Conservation (phyloP, 2,329 filamentous ascomycete genomes). For the Verticillium tricorpus region DNA sequence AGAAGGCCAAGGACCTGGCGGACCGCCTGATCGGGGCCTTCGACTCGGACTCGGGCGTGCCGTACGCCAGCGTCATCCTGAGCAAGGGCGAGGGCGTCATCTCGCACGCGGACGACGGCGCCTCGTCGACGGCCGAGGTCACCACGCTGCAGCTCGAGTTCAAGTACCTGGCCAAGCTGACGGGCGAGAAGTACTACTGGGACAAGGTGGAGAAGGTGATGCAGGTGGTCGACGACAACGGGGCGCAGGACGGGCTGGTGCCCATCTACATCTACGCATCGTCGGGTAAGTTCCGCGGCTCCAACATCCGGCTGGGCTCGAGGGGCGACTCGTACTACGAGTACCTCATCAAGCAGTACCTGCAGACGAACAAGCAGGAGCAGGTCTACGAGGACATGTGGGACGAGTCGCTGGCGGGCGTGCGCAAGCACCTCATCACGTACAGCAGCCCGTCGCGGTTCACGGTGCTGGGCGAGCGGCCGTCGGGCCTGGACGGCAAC, state of each 20-base stretch:
- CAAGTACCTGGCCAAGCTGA: conserved; percentile 94
- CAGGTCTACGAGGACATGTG: conserved; percentile 87
- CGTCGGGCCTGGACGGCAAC: conserved; percentile 59
- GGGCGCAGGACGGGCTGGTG: conserved; percentile 73
- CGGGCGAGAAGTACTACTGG: conserved; percentile 91
- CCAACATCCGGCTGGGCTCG: conserved; percentile 87
- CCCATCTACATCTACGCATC: conserved; percentile 87
- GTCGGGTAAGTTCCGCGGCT: conserved; percentile 71
- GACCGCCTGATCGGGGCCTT: conserved; percentile 85
- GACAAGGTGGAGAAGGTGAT: conserved; percentile 88
- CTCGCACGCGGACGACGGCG: conserved; percentile 80
- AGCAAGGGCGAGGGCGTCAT: conserved; percentile 69
- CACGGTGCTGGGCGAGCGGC: conserved; percentile 87
- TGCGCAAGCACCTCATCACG: conserved; percentile 87
- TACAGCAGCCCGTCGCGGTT: conserved; percentile 78
- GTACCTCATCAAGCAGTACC: conserved; percentile 97
- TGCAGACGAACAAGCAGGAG: conserved; percentile 87
- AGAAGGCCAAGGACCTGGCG: conserved; percentile 91
- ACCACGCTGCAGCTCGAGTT: conserved; percentile 92
- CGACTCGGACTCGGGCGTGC: conserved; percentile 79
- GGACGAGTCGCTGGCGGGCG: conserved; percentile 77
- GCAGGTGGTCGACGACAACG: conserved; percentile 81
- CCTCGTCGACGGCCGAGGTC: conserved; percentile 90
- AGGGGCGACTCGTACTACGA: conserved; percentile 98
- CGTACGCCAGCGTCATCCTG: conserved; percentile 86